A percentile compares a stretch with the other conserved stretches of the same genome.
Evolutionary conservation across 31 red algal species (phyloP).

Genomic region (Pterothamnion heteromorphum): DNA sequence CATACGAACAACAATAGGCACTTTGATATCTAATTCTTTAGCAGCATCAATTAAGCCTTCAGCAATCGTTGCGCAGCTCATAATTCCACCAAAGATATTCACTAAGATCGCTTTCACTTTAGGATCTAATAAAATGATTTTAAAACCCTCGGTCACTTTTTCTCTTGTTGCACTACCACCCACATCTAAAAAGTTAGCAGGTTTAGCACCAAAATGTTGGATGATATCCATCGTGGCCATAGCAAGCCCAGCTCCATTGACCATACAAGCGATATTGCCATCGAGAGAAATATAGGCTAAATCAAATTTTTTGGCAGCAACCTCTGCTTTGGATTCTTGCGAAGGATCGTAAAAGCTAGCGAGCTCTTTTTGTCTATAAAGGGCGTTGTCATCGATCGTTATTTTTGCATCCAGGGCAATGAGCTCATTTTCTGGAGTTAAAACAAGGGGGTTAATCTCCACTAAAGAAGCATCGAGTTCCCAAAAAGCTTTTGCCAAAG

Average conservation of each 20-base stretch:
- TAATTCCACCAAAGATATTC: constrained; percentile 99
- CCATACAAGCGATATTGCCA: constrained; percentile 96
- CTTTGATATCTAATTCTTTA: constrained; percentile 65
- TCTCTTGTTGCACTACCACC: constrained; percentile 93
- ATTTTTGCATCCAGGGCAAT: constrained; percentile 96
- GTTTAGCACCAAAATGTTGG: constrained; percentile 92
- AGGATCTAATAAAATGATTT: constrained; percentile 77
- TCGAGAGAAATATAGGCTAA: constrained; percentile 96
- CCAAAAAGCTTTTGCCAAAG: constrained; percentile 76
- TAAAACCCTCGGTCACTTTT: constrained; percentile 93
- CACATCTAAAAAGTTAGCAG: constrained; percentile 96
- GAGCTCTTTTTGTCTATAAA: constrained; percentile 83
- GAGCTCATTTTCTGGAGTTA: constrained; percentile 68
- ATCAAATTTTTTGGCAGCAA: constrained; percentile 67
- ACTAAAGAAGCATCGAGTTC: constrained; percentile 86
- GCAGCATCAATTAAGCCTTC: constrained; percentile 96
- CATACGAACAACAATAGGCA: constrained; percentile 90
- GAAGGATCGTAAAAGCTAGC: constrained; percentile 77
- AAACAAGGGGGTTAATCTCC: constrained; percentile 92
- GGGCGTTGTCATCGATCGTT: constrained; percentile 97
- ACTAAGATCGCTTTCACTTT: constrained; percentile 90
- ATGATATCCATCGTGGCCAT: constrained; percentile 99
- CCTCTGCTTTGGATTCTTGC: constrained; percentile 91
- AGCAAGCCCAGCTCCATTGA: constrained; percentile 96
- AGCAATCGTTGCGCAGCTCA: constrained; percentile 96